These are phyloP conservation scores for Amaranthus tricolor DNA, from an alignment of 179 eudicot species.

Conservation along the genomic window DNA sequence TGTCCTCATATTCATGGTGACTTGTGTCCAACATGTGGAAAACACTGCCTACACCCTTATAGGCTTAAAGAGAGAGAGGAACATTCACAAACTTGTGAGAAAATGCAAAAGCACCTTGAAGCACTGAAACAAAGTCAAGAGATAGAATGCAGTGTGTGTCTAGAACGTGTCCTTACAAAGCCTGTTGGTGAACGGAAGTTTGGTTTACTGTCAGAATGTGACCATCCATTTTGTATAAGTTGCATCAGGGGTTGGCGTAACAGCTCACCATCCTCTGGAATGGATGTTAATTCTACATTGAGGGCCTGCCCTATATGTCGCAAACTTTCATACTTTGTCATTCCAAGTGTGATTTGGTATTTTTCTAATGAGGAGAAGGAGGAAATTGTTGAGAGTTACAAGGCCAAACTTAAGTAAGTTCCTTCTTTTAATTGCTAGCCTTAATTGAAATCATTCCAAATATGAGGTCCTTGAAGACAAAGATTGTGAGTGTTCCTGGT, in stretches of 20 bases:
- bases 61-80: conserved; percentile 82
- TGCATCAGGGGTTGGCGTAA: conserved; percentile 97
- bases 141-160: conserved; percentile 94
- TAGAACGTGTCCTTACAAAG: conserved; percentile 84
- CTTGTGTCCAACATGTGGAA: conserved; percentile 70
- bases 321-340: conserved; percentile 87
- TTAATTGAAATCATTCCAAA: not conserved
- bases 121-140: conserved; percentile 81
- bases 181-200: conserved; percentile 72
- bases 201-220: conserved; percentile 89
- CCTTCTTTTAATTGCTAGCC: not conserved
- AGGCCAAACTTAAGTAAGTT: conserved; percentile 77
- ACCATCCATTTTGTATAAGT: conserved; percentile 85
- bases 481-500: not conserved
- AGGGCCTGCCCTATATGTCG: conserved; percentile 97
- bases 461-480: conserved; percentile 1
- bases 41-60: conserved; percentile 82
- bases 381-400: conserved; percentile 80
- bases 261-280: conserved; percentile 78
- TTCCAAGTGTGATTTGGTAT: conserved; percentile 97
- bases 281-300: conserved; percentile 84
- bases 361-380: conserved; percentile 75
- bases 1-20: conserved; percentile 96
- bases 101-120: conserved; percentile 71
- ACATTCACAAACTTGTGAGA: conserved; percentile 59